Conservation (phyloP, 2,329 filamentous ascomycete genomes). For the Neonectria neomacrospora region DNA sequence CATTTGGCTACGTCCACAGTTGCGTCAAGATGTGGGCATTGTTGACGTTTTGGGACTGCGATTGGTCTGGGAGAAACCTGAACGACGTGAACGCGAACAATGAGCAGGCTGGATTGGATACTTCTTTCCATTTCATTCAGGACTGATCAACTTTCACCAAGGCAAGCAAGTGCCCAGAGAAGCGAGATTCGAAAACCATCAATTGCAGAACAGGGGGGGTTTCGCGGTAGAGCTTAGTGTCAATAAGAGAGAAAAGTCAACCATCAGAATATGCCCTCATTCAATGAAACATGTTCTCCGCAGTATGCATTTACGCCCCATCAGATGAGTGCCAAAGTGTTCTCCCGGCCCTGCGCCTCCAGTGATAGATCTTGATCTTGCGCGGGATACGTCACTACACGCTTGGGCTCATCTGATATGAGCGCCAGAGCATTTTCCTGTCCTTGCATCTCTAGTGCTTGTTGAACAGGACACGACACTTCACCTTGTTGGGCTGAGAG, state of each 20-base stretch:
- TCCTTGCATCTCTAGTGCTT: neutral
- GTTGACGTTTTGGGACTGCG: constrained; percentile 61
- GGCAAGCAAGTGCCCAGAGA: neutral
- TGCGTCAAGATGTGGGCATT: constrained; percentile 67
- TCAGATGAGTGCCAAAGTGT: neutral
- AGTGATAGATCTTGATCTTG: neutral
- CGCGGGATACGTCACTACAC: neutral
- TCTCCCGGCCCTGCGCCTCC: neutral
- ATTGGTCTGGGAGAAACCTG: constrained; percentile 52
- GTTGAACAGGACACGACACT: too few relatives aligned
- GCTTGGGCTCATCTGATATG: neutral
- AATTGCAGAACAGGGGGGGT: too few relatives aligned
- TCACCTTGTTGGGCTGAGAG: too few relatives aligned
- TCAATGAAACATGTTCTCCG: neutral
- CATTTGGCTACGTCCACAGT: constrained; percentile 68
- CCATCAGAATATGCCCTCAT: neutral
- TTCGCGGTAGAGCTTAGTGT: neutral
- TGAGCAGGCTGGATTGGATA: constrained; percentile 21
- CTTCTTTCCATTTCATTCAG: neutral
- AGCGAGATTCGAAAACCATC: neutral
- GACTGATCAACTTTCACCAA: neutral
- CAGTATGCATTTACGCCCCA: neutral
- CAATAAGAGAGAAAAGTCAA: neutral
- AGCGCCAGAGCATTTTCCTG: neutral
- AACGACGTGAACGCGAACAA: constrained; percentile 30